Percentiles rank a stretch among this genome's conserved stretches.
Conservation (phyloP, 2,329 filamentous ascomycete species). For the Lecanicillium sp. region DNA sequence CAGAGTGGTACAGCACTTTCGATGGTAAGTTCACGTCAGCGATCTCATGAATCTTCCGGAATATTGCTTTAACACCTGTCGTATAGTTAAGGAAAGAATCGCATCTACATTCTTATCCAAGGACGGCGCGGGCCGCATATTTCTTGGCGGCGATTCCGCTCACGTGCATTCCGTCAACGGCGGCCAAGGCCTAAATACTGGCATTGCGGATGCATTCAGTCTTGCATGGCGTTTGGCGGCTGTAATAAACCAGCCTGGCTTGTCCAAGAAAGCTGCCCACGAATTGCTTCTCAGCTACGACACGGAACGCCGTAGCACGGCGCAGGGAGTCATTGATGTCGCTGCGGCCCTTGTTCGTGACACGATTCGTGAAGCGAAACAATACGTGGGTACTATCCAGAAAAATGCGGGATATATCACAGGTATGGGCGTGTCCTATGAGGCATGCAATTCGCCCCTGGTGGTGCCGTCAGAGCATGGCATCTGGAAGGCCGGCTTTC, state of each 20-base stretch:
- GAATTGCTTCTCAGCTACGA: conserved; percentile 38
- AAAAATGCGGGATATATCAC: conserved; percentile 44
- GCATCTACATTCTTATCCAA: conserved; percentile 34
- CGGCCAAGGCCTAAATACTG: conserved; percentile 54
- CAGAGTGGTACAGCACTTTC: conserved; percentile 46
- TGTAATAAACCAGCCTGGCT: conserved; percentile 20
- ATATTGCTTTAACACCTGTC: neutral
- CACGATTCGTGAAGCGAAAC: conserved; percentile 36
- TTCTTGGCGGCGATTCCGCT: conserved; percentile 51
- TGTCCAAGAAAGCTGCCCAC: conserved; percentile 18
- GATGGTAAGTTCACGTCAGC: conserved; percentile 28
- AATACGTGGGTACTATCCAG: conserved; percentile 42
- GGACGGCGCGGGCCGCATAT: conserved; percentile 36
- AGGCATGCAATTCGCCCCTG: conserved; percentile 28
- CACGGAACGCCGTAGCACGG: conserved; percentile 36
- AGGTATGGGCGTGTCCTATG: conserved; percentile 39
- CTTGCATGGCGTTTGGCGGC: conserved; percentile 46
- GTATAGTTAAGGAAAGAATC: conserved; percentile 35
- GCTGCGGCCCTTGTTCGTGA: conserved; percentile 40
- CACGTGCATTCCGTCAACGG: conserved; percentile 52
- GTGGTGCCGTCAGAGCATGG: conserved; percentile 27
- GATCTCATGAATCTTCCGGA: neutral
- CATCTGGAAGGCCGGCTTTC: conserved; percentile 33
- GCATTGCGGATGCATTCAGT: conserved; percentile 50
- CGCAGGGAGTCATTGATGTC: conserved; percentile 40